Evolutionary conservation across 1,139 yeast genomes (phyloP).

Genomic region (Meyerozyma smithsonii): DNA sequence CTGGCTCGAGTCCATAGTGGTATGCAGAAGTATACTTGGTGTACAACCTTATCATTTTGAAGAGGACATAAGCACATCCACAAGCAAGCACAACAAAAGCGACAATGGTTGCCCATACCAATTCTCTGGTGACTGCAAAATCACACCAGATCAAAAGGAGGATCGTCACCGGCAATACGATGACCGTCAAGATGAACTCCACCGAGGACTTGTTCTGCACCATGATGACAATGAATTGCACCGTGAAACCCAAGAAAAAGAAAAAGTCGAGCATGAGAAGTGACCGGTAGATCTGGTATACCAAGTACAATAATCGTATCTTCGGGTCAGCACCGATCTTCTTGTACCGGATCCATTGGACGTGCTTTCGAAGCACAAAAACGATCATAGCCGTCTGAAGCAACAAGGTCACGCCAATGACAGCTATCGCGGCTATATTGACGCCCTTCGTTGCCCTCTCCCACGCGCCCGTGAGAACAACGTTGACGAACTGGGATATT

Average conservation of each 20-base stretch:
- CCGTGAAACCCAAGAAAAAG: constrained; percentile 50
- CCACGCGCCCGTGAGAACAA: constrained; percentile 19
- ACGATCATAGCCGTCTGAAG: constrained; percentile 29
- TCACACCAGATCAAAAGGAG: constrained; percentile 35
- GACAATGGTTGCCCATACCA: constrained; percentile 20
- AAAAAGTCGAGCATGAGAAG: constrained; percentile 44
- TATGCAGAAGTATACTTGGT: constrained; percentile 35
- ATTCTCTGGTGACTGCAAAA: constrained; percentile 37
- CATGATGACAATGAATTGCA: constrained; percentile 50
- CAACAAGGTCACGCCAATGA: constrained; percentile 37
- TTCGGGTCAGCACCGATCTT: constrained; percentile 46
- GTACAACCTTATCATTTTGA: constrained; percentile 46
- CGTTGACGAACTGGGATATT: constrained; percentile 23
- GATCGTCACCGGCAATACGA: constrained; percentile 46
- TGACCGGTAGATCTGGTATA: constrained; percentile 40
- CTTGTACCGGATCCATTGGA: constrained; percentile 48
- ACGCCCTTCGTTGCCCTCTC: constrained; percentile 29
- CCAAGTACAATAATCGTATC: constrained; percentile 35
- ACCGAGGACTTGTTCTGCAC: constrained; percentile 32
- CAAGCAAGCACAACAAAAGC: constrained; percentile 32
- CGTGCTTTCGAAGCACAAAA: constrained; percentile 34
- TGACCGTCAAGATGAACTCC: constrained; percentile 47
- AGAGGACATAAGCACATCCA: constrained; percentile 47
- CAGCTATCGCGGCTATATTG: constrained; percentile 43
- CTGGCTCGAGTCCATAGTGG: constrained; percentile 18